Evolutionary conservation across 2,329 filamentous ascomycete species (phyloP).

Genomic region (Xylaria sp.): DNA sequence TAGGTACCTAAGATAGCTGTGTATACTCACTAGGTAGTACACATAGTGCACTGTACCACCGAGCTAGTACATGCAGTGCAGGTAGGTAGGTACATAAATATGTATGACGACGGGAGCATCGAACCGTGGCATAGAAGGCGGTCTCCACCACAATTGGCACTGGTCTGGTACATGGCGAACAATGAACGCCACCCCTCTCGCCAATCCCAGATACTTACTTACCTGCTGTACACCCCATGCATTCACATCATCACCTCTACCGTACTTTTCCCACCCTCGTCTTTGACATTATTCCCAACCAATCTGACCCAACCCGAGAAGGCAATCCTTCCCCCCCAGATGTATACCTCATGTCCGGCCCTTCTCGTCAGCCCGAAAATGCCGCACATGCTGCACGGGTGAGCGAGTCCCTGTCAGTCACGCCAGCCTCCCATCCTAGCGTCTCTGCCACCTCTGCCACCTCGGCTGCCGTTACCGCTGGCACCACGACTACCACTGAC

Average conservation of each 20-base stretch:
- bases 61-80: background rate
- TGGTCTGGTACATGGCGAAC: constrained; percentile 6
- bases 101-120: constrained; percentile 25
- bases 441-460: constrained; percentile 38
- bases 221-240: constrained; percentile 31
- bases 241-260: constrained; percentile 37
- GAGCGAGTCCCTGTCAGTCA: constrained; percentile 42
- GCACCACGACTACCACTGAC: constrained; percentile 43
- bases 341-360: constrained; percentile 69
- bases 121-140: constrained; percentile 24
- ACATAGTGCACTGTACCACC: constrained; percentile 10
- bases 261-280: constrained; percentile 44
- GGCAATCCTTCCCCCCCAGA: constrained; percentile 53
- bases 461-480: constrained; percentile 31
- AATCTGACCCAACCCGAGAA: constrained; percentile 36
- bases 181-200: constrained; percentile 36
- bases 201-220: constrained; percentile 25
- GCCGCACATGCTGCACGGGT: constrained; percentile 58
- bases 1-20: background rate
- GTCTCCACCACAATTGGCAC: constrained; percentile 33
- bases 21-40: background rate
- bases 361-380: constrained; percentile 64
- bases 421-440: constrained; percentile 39
- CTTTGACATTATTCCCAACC: constrained; percentile 22
- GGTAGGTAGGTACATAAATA: background rate